phyloP scores from a whole-genome alignment of 352 stramenopile species.

The Phytophthora brassicae region DNA sequence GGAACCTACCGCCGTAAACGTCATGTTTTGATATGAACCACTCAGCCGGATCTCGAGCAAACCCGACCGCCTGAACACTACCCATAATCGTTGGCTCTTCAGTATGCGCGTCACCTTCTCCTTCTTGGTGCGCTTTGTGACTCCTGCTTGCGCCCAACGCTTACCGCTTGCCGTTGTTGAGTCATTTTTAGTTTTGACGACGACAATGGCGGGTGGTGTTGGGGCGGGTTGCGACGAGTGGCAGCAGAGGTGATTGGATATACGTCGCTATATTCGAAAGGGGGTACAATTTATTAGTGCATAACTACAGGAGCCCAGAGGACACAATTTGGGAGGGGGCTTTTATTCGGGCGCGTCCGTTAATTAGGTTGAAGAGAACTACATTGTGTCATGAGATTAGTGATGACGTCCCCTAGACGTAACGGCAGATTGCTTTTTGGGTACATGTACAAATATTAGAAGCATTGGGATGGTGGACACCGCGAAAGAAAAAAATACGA shows the following conservation, averaged over 20 bases:
- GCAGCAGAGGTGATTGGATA: too few relatives aligned
- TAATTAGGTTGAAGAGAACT: background rate
- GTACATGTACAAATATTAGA: too few relatives aligned
- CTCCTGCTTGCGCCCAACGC: slow-evolving; percentile 15
- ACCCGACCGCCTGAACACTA: background rate
- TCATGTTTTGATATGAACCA: too few relatives aligned
- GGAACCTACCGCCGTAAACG: too few relatives aligned
- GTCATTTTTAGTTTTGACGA: slow-evolving; percentile 2
- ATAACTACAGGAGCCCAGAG: background rate
- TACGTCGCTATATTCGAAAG: background rate
- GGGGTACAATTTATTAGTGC: background rate
- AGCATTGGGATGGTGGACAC: too few relatives aligned
- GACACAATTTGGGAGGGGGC: background rate
- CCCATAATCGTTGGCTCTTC: background rate
- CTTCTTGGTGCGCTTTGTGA: background rate
- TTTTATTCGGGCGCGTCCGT: background rate
- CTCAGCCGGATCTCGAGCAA: too few relatives aligned
- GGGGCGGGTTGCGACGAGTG: background rate
- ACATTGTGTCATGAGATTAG: background rate
- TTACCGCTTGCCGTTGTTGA: background rate
- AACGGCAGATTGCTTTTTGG: too few relatives aligned
- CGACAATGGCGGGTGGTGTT: background rate
- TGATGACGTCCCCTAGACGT: background rate
- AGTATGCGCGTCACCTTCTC: background rate
- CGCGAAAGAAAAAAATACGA: too few relatives aligned